Conservation (phyloP, 495 filamentous ascomycete genomes). For the Daldinia decipiens region DNA sequence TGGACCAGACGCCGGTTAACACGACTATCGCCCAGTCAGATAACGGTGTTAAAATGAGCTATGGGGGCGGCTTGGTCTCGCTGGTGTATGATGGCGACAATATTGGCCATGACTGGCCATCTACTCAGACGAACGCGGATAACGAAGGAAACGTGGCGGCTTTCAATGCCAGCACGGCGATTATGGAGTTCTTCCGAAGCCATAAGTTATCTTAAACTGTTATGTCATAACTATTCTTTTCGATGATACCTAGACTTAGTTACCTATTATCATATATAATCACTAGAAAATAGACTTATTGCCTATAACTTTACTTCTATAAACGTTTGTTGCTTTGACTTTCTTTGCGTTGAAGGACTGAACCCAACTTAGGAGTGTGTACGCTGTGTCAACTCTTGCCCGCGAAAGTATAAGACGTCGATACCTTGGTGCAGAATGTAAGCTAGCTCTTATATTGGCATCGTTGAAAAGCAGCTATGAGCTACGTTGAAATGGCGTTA, state of each 20-base stretch:
- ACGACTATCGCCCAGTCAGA: constrained; percentile 37
- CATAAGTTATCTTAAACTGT: constrained; percentile 30
- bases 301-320: neutral
- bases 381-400: too few relatives aligned
- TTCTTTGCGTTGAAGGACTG: too few relatives aligned
- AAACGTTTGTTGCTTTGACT: neutral
- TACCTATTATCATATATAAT: neutral
- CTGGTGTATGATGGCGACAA: constrained; percentile 45
- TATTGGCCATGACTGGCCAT: constrained; percentile 59
- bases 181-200: constrained; percentile 54
- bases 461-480: too few relatives aligned
- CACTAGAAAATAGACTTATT: neutral
- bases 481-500: too few relatives aligned
- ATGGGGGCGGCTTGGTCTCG: constrained; percentile 40
- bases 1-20: constrained; percentile 41
- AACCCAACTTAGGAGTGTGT: too few relatives aligned
- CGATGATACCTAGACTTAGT: neutral
- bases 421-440: too few relatives aligned
- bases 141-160: constrained; percentile 45
- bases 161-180: constrained; percentile 52
- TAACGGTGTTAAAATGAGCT: constrained; percentile 33
- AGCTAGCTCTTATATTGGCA: too few relatives aligned
- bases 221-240: neutral
- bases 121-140: constrained; percentile 54
- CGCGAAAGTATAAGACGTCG: too few relatives aligned